Evolutionary conservation across 1,139 yeast species (phyloP), one percentile per base, ranked within the genome.

Genomic region (Geotrichum cucujoidarum): DNA sequence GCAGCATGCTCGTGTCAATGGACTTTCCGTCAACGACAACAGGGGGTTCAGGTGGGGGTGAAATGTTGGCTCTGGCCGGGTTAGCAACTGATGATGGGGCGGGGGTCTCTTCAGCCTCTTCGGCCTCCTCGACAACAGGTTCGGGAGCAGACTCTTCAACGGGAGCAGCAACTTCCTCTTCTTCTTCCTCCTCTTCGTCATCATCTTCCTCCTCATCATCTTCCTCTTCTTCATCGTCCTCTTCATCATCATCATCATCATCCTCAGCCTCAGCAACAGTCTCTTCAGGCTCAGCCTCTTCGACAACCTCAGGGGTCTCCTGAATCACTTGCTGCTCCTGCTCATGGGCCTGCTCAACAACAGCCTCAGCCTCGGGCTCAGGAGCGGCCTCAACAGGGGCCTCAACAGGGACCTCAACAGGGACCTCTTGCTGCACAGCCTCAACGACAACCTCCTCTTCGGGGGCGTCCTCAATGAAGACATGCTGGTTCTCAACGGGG

Each of bases 161-260:
- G 2, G 21, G 17, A 47, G 53, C 55, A 50, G 57, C 59, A 48
- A 59, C 62, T 21, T 62, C 64, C 3, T 22, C 30, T 48, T 54
- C 56, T 49, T 57, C 60, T 47, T 60, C 61, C 22, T 62, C 64
- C 39, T 61, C 66, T 33, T 63, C 63, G 11, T 61, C 62, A 40
- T 60, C 62, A 10, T 59, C 60, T 13, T 62, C 60, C 41, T 58
- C 53, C 50, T 61, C 49, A 18, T 29, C 46, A n/a, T 31, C 45
- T 18, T 24, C 46, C 18, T 30, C 49, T 22, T 29, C 47, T 1
- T 48, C 48, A 3, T 37, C 51, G 1, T 34, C 47, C 11, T 41
- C 50, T 2, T 32, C 40, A 2, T 36, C 45, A 1, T 35, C 49
- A 20, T 34, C 42, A 4, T 34, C 45, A 1, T 40, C 40, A 10